phyloP scores from a whole-genome alignment of 108 stramenopile genomes.

The Nitzschia putrida region DNA sequence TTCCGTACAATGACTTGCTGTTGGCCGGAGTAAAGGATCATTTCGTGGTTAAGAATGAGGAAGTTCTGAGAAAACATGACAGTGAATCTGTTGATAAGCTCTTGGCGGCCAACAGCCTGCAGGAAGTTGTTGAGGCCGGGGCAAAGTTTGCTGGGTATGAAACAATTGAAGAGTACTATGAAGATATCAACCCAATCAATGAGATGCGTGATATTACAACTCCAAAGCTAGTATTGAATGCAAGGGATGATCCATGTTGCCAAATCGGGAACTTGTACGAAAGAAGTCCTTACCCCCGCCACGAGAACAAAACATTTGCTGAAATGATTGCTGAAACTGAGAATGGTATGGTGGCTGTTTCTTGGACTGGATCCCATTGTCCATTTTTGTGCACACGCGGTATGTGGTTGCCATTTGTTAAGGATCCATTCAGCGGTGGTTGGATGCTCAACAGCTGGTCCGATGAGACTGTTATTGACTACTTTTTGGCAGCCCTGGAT shows the following conservation, averaged over 20 bases:
- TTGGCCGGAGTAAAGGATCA: constrained; percentile 42
- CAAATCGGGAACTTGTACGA: constrained; percentile 51
- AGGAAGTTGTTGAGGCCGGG: constrained; percentile 48
- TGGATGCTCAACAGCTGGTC: constrained; percentile 58
- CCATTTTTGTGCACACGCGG: constrained; percentile 37
- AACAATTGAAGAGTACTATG: constrained; percentile 40
- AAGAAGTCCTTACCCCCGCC: constrained; percentile 38
- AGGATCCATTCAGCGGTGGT: constrained; percentile 46
- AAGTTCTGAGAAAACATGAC: constrained; percentile 32
- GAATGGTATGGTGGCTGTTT: constrained; percentile 45
- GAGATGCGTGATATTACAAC: constrained; percentile 44
- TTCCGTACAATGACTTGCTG: constrained; percentile 51
- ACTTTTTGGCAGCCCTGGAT: constrained; percentile 42
- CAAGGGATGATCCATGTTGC: constrained; percentile 57
- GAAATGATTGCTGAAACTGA: constrained; percentile 36
- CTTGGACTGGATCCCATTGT: constrained; percentile 50
- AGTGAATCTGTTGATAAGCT: constrained; percentile 38
- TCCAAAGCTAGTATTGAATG: constrained; percentile 51
- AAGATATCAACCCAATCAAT: constrained; percentile 50
- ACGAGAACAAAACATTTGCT: constrained; percentile 41
- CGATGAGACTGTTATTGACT: constrained; percentile 45
- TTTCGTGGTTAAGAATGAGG: constrained; percentile 50
- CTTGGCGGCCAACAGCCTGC: constrained; percentile 28
- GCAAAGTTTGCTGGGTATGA: constrained; percentile 51
- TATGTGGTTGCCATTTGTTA: constrained; percentile 16